Evolutionary conservation across 257 asterid species (phyloP), one percentile per base, ranked within the genome.

Genomic region (Solanum sitiens): DNA sequence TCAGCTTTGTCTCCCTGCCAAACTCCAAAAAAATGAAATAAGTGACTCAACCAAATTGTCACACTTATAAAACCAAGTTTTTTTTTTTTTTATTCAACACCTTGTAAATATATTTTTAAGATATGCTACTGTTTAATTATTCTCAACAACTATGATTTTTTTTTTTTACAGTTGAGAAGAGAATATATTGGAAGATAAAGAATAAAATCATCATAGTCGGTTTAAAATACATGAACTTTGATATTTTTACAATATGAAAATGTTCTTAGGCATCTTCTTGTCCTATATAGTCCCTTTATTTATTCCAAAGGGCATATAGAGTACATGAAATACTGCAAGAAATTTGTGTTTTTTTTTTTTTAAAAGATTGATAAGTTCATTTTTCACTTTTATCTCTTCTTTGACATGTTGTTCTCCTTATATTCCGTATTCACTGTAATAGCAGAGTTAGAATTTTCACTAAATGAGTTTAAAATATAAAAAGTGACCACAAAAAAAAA

Each of bases 1-100:
- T 74, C 86, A 45, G 86, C 86, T 91, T 92, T 92, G 93, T 90
- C 91, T 88, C 87, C 89, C 89, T 90, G 91, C 87, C 86, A 86
- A 91, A 90, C 92, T 88, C 84, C 88, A 86, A 20, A 50, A 42
- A 7, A 50, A 8, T 18, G 21, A 59, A 59, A 11, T 20, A 59
- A 59, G 67, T 59, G 27, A 59, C 67, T 59, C 67, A 20, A 59
- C 67, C 67, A 59, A 20, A 20, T 35, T 87, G 77, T 86, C 85
- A 73, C 84, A 53, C 37, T 37, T 76, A 27, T 25, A 70, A 59
- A 79, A 45, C 2, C 2, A 16, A 80, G 4, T 15, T 44, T 9
- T 27, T 74, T 15, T 9, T 16, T 9, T 15, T 9, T 16, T 9
- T 2, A 20, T 27, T 27, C 30, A 27, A 79, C n/a, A 79, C 16